Base-by-base conservation (phyloP, 2,329 filamentous ascomycete genomes). In the Cercospora janseana region DNA sequence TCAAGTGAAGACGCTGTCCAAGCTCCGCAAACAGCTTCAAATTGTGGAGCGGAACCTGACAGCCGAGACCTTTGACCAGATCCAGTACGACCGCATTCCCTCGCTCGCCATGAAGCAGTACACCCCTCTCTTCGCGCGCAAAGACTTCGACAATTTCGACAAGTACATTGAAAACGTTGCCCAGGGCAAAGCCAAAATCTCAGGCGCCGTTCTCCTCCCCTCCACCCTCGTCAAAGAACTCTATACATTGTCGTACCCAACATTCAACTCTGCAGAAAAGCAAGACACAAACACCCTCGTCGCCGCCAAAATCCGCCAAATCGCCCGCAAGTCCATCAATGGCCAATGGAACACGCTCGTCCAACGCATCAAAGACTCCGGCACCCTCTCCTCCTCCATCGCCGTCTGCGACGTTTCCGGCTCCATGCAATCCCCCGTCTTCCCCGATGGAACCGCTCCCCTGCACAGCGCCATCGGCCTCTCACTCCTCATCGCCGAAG, bases 321-420 rank as follows among this genome's bases (percentile, higher is more conserved):
- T 77, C 2, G 53, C 69, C 18, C 21, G 43, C 21, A 71, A 74
- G 46, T 69, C 75, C 2, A 27, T 72, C 2, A 69, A 79, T 46
- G 72, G 69, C 0, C 79, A 83, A 59, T 83, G 80, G 80, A 77
- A 76, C 6, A 68, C 75, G 0, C 68, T 83, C 0, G 78, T 83
- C n/a, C 69, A 79, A 62, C 74, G 79, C 2, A 75, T 82, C 62
- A 76, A 73, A 41, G 76, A 81, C 52, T 77, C 74, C 2, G 80
- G 80, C 2, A 74, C 69, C 0, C 66, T 83, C 6, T 67, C 75
- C 12, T 75, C 73, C 12, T 73, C 74, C 50, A 79, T 83, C 26
- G 79, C 79, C 1, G 71, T 83, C 7, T 81, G 77, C 51, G 80
- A 83, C 50, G 77, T 82, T 5, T 79, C 75, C 6, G 76, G 74